phyloP scores from a whole-genome alignment of 805 yeast genomes.

The Sugiyamaella boreocaroliniensis region DNA sequence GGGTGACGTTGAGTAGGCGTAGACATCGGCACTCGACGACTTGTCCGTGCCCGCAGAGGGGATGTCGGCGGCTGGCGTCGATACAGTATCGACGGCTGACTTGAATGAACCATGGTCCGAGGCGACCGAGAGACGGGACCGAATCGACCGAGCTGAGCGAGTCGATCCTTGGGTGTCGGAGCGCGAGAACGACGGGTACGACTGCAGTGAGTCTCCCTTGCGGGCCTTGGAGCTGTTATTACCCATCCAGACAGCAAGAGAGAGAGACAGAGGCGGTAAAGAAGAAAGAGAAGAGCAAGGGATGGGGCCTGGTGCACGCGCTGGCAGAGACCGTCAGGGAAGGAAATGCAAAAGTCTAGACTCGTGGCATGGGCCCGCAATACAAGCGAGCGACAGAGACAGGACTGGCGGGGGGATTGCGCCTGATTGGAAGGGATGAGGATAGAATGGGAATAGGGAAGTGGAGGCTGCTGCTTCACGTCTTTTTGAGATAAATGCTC shows the following conservation, averaged over 20 bases:
- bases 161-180: constrained; percentile 37
- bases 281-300: background rate
- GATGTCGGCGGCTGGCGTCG: background rate
- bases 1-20: background rate
- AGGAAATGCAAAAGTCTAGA: background rate
- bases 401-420: background rate
- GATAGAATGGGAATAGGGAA: background rate
- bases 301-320: background rate
- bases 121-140: constrained; percentile 24
- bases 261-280: background rate
- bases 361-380: background rate
- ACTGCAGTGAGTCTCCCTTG: constrained; percentile 24
- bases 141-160: constrained; percentile 29
- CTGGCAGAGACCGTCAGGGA: background rate
- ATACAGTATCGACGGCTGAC: constrained; percentile 17
- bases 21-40: background rate
- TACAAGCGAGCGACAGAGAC: background rate
- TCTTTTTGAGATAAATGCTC: background rate
- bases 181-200: constrained; percentile 34
- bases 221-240: constrained; percentile 31
- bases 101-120: constrained; percentile 22
- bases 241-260: constrained; percentile 28
- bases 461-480: background rate
- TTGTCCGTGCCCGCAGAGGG: background rate
- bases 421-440: too few relatives aligned